phyloP scores from a whole-genome alignment of 805 yeast species.

The Candida tibetensis region DNA sequence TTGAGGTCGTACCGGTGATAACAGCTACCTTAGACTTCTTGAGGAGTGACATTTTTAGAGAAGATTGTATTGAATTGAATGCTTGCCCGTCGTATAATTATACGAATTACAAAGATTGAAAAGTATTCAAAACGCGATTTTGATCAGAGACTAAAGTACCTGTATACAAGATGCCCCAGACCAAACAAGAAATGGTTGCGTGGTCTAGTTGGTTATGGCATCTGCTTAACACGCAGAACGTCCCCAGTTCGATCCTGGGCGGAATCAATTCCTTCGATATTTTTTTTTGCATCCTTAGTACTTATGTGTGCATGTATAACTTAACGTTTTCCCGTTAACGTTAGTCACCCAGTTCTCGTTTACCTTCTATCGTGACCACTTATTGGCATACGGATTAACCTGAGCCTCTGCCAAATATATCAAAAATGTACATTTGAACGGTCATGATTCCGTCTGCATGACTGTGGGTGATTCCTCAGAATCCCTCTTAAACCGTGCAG shows the following conservation, averaged over 20 bases:
- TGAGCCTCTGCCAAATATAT: conserved; percentile 79
- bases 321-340: conserved; percentile 73
- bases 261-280: conserved; percentile 67
- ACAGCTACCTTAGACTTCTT: conserved; percentile 33
- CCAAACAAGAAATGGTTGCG: conserved; percentile 57
- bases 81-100: too few species aligned
- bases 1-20: conserved; percentile 48
- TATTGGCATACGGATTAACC: conserved; percentile 76
- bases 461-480: conserved; percentile 98
- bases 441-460: conserved; percentile 74
- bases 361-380: conserved; percentile 85
- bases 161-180: neutral
- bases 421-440: conserved; percentile 54
- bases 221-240: conserved; percentile 99
- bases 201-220: conserved; percentile 99
- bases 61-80: neutral
- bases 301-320: too few species aligned
- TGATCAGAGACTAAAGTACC: too few species aligned
- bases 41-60: conserved; percentile 11
- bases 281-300: conserved; percentile 1
- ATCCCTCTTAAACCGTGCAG: conserved; percentile 54
- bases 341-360: conserved; percentile 76
- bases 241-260: conserved; percentile 99
- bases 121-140: too few species aligned
- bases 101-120: too few species aligned